Evolutionary conservation across 169 alveolate genomes (phyloP), one percentile per base, ranked within the genome.

Genomic region (Plasmodium vivax): DNA sequence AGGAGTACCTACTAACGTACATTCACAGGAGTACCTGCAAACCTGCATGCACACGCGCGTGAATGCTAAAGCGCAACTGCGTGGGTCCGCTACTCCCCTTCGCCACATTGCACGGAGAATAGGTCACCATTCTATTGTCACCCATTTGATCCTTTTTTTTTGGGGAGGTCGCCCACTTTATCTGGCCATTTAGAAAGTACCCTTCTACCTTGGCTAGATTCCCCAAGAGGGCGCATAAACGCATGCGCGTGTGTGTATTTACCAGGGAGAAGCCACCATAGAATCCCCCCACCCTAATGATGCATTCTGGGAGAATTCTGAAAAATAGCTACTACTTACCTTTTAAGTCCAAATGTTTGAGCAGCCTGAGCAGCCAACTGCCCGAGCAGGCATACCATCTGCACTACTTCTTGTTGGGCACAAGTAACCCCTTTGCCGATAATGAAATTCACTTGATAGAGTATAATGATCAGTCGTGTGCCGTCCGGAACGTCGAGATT

Each of bases 381-480:
- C 45, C 62, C 72, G 73, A 58, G 14, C 75, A 79, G 62, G 7
- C 62, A 81, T 90, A 90, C 74, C 82, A 90, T 68, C 71, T 90
- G 47, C 94, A 90, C 73, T 90, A 90, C 74, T 90, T 90, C 45
- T 10, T 90, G 45, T 36, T 90, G 80, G 74, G 94, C 54, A 62
- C 94, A 38, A 32, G 83, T 68, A 71, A 68, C 23, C 94, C 94
- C 45, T 80, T 58, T 62, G 27, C 43, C 47, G 83, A 90, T 7
- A 90, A 90, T 90, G 94, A 90, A 81, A 45, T 90, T 3, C 94
- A 90, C 68, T 90, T 90, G 32, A 90, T 90, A 41, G 94, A 90
- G 62, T 90, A 90, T 27, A 81, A 90, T 41, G 94, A 90, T 62
- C 83, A 79, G 47, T 27, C 43, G 56, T 82, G 73, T 27, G 32